phyloP scores from a whole-genome alignment of 192 early-diverging fungal species.

The Umbelopsis isabellina region DNA sequence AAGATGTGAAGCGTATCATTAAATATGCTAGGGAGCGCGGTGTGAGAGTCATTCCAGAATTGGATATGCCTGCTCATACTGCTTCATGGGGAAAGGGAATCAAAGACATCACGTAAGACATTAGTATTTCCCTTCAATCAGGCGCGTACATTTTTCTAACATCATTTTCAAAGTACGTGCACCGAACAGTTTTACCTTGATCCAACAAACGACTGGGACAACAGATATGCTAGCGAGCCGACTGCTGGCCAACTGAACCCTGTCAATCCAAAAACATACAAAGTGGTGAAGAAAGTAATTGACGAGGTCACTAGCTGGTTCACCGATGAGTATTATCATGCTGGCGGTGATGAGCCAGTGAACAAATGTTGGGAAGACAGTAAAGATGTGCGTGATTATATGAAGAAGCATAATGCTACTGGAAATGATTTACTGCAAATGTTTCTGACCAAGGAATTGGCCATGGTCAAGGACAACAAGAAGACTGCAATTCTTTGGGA shows the following conservation, averaged over 20 bases:
- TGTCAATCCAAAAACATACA: slow-evolving; percentile 61
- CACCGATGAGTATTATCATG: slow-evolving; percentile 71
- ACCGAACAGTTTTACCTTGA: slow-evolving; percentile 36
- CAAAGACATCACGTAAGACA: slow-evolving; percentile 38
- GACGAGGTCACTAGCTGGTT: slow-evolving; percentile 70
- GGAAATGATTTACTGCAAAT: slow-evolving; percentile 31
- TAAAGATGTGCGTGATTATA: slow-evolving; percentile 38
- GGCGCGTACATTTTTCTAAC: background rate
- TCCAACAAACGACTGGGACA: slow-evolving; percentile 49
- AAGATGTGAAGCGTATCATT: slow-evolving; percentile 71
- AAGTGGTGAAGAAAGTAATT: slow-evolving; percentile 65
- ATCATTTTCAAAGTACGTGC: slow-evolving; percentile 29
- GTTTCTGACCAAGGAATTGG: slow-evolving; percentile 55
- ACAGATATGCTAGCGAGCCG: slow-evolving; percentile 67
- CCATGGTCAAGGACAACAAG: slow-evolving; percentile 36
- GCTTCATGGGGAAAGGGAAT: slow-evolving; percentile 43
- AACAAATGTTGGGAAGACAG: slow-evolving; percentile 67
- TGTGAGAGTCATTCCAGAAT: slow-evolving; percentile 89
- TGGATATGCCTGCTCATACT: slow-evolving; percentile 93
- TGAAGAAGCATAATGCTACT: slow-evolving; percentile 36
- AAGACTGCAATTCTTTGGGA: slow-evolving; percentile 80
- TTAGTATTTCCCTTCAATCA: background rate
- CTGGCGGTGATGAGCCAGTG: slow-evolving; percentile 80
- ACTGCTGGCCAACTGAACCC: slow-evolving; percentile 86
- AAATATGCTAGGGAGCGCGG: slow-evolving; percentile 74